Percentiles rank a stretch among this genome's conserved stretches.
Evolutionary conservation across 2,329 filamentous ascomycete species (phyloP).

Genomic region (Alternaria panax): DNA sequence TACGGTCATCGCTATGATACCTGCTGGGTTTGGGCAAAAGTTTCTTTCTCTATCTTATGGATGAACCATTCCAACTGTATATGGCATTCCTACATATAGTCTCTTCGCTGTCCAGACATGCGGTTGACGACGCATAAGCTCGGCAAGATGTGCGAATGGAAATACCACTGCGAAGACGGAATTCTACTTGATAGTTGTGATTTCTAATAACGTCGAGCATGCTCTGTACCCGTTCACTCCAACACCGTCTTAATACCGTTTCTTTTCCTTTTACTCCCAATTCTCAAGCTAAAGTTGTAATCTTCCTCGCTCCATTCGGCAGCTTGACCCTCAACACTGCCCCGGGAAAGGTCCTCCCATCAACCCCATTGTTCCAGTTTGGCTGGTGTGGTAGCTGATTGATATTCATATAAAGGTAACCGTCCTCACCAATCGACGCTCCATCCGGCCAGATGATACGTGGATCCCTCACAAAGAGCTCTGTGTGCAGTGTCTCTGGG

Average conservation of each 20-base stretch:
- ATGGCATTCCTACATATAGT: neutral
- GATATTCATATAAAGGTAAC: slow-evolving; percentile 57
- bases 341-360: slow-evolving; percentile 53
- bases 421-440: slow-evolving; percentile 29
- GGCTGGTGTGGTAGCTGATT: slow-evolving; percentile 59
- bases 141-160: neutral
- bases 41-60: slow-evolving; percentile 3
- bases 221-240: no score
- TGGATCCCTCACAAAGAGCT: slow-evolving; percentile 56
- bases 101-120: neutral
- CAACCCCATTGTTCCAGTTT: slow-evolving; percentile 57
- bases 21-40: slow-evolving; percentile 17
- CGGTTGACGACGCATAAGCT: neutral
- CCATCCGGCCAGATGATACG: slow-evolving; percentile 60
- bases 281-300: slow-evolving; percentile 8
- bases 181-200: neutral
- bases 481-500: slow-evolving; percentile 52
- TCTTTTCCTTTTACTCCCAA: no score
- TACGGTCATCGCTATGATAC: slow-evolving; percentile 18
- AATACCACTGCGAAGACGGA: neutral
- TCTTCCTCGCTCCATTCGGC: slow-evolving; percentile 50
- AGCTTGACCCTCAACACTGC: slow-evolving; percentile 56
- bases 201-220: neutral
- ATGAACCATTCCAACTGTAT: neutral
- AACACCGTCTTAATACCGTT: no score